Evolutionary conservation across 768 basidiomycete species (phyloP), one percentile per base, ranked within the genome.

Genomic region (Xerocomellus chrysenteron): DNA sequence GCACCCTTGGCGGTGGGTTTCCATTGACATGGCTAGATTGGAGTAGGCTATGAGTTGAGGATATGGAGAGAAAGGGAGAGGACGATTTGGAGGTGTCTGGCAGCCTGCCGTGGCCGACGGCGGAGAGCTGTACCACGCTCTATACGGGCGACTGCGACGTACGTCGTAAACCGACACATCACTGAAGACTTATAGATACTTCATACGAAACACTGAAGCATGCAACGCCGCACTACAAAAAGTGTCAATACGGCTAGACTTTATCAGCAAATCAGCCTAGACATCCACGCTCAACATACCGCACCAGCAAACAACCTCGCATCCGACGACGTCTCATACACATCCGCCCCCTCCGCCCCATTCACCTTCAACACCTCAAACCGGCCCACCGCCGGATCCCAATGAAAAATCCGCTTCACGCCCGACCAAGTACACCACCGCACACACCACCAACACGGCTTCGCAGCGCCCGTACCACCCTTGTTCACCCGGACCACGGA

Each of bases 351-450:
- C n/a, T 49, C 41, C 24, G 26, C 41, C 26, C 42, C 48, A 21
- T 50, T 45, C 26, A 55, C 54, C 36, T 50, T 55, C 28, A 51
- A 14, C 30, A 43, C 47, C 54, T 49, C 54, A 14, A 55, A 55
- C 17, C 41, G 41, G 8, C 47, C 41, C 40, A 37, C 6, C 47
- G 4, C 41, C 33, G 41, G 54, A 55, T 37, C 43, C 48, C 48
- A 45, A 30, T 50, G 43, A 50, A 55, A 55, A 7, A 39, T 39
- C n/a, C 42, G 47, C 47, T 37, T 49, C 40, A 48, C 47, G 12
- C 54, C 54, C 30, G 54, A 54, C 54, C 54, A 48, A 17, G 40
- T 39, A n/a, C 45, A 54, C 45, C 53, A 47, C 30, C 37, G 47
- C 33, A 54, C 53, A 19, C 53, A 47, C 32, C 53, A 39, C 53